Evolutionary conservation across 495 filamentous ascomycete species (phyloP), one percentile per base, ranked within the genome.

Genomic region (Penicillium herquei): DNA sequence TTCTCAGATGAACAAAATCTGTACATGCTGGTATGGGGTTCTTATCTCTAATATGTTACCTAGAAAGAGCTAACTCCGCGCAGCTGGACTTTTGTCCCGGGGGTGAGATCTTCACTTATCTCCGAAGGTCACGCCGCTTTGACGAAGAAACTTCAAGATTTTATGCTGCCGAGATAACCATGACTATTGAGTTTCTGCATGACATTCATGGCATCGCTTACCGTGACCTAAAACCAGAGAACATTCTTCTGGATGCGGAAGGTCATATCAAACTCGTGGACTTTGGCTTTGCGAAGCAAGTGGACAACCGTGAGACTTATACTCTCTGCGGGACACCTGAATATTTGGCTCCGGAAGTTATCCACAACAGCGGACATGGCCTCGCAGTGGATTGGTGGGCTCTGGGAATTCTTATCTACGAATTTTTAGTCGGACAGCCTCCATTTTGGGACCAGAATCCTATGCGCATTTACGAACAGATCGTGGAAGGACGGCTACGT

Each of bases 301-400:
- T 77, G 6, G 69, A 64, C 39, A 69, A 78, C 45, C 75, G 68
- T 34, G 91, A 96, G 75, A 98, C 93, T 4, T 98, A 97, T 68
- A 98, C 94, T 7, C 81, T 97, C 3, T 98, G 94, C 64, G 94
- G 94, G 18, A 98, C 94, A 0, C 94, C 93, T 26, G 94, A 98
- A 65, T 98, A 98, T 69, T 81, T 98, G 16, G 92, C 94, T 3
- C 94, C 94, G 2, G 94, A 98, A 75, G 92, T 97, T 16, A 97
- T 98, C 54, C 88, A 92, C 59, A 95, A 92, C 68, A 93, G 91
- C 65, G 92, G 92, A 12, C 94, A 98, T 66, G 92, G 90, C 31
- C 90, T 90, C 35, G 93, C 94, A 0, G 94, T 98, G n/a, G 94
- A 98, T 71, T 98, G 94, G 94, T 98, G 94, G 94, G 95, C 94